A percentile compares a stretch with the other conserved stretches of the same genome.
These are phyloP conservation scores for Cinnamomum micranthum DNA, from an alignment of 164 flowering plant species.

Conservation along the genomic window DNA sequence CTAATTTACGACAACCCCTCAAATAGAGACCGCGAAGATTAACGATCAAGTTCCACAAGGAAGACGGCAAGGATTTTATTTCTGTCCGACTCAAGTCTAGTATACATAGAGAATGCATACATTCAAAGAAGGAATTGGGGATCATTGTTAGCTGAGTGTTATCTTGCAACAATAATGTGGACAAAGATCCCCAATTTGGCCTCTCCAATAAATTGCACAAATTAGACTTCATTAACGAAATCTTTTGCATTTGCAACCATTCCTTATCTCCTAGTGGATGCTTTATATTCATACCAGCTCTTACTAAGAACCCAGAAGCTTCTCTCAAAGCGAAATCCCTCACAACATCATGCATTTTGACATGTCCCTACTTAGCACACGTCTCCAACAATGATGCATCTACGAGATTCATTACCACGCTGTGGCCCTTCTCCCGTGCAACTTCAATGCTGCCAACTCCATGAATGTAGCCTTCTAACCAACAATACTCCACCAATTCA, in stretches of 20 bases:
- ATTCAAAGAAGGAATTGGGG: constrained; percentile 13
- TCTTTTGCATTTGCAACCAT: constrained; percentile 4
- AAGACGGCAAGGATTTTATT: constrained; percentile 11
- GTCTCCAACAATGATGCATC: constrained; percentile 3
- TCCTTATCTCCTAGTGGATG: constrained; percentile 1
- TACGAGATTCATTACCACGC: neutral
- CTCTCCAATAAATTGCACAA: neutral
- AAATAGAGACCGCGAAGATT: neutral
- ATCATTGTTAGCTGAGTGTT: constrained; percentile 4
- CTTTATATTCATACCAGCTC: neutral
- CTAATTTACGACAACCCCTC: no score
- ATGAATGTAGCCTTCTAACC: neutral
- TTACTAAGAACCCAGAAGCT: neutral
- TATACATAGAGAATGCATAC: constrained; percentile 14
- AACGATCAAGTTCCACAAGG: neutral
- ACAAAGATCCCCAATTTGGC: constrained; percentile 1
- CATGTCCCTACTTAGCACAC: neutral
- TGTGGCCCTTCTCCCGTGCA: neutral
- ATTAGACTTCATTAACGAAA: constrained; percentile 4
- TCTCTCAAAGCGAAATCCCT: constrained; percentile 5
- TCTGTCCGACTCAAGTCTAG: constrained; percentile 12
- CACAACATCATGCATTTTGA: constrained; percentile 5
- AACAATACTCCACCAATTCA: constrained; percentile 1
- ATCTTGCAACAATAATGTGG: constrained; percentile 11
- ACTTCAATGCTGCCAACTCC: neutral